Percentiles rank a stretch among this genome's conserved stretches.
These are phyloP conservation scores for Xylariaceae sp. DNA, from an alignment of 2,329 filamentous ascomycete species.

Conservation along the genomic window DNA sequence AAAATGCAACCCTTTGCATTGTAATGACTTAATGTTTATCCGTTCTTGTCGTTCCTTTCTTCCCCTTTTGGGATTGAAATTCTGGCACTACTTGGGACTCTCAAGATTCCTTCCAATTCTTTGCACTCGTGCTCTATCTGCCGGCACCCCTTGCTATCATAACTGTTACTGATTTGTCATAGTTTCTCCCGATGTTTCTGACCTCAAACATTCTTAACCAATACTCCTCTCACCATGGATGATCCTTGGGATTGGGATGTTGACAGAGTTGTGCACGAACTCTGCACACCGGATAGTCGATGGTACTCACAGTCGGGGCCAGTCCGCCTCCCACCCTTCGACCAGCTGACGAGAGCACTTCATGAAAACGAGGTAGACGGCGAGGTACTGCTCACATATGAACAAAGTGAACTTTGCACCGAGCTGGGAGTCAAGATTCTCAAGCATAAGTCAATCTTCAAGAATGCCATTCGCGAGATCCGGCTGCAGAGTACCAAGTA, in stretches of 20 bases:
- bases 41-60: no score
- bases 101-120: no score
- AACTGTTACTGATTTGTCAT: no score
- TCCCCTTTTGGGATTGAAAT: no score
- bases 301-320: conserved; percentile 38
- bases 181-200: no score
- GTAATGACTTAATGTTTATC: no score
- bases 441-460: conserved; percentile 55
- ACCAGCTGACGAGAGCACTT: conserved; percentile 50
- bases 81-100: no score
- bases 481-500: conserved; percentile 50
- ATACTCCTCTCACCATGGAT: conserved; percentile 21
- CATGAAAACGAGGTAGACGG: conserved; percentile 63
- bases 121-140: no score
- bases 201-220: no score
- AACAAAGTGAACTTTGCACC: conserved; percentile 48
- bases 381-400: conserved; percentile 55
- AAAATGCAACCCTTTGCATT: no score
- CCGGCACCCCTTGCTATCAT: no score
- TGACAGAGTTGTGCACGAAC: conserved; percentile 60
- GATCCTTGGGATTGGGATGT: conserved; percentile 76
- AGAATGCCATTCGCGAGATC: conserved; percentile 55
- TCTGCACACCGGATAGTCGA: conserved; percentile 54
- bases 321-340: conserved; percentile 47
- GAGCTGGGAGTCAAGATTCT: conserved; percentile 55